A percentile compares a stretch with the other conserved stretches of the same genome.
Conservation (phyloP, 352 stramenopile species). For the Globisporangium barbulae region DNA sequence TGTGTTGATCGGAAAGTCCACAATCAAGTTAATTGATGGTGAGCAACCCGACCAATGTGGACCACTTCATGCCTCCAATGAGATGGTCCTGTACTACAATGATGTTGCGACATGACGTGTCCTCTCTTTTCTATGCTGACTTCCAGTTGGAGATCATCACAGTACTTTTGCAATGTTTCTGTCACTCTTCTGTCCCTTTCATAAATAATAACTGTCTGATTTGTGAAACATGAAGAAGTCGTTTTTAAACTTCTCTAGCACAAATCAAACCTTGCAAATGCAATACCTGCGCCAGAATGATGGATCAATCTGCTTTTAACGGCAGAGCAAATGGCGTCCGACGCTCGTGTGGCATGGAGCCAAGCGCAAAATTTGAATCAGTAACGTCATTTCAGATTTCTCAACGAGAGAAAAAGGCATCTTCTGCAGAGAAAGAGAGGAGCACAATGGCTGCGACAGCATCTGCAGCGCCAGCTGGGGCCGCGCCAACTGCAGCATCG, state of each 20-base stretch:
- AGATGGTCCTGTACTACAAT: background rate
- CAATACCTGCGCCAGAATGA: too few species aligned
- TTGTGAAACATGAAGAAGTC: background rate
- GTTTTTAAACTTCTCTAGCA: background rate
- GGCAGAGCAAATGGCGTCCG: too few species aligned
- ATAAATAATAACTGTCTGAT: background rate
- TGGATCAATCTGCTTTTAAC: too few species aligned
- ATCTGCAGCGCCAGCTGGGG: constrained; percentile 1
- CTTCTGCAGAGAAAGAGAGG: background rate
- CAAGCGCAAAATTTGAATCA: constrained; percentile 1
- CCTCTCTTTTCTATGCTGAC: background rate
- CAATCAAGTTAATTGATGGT: background rate
- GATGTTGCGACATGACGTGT: background rate
- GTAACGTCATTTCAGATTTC: constrained; percentile 5
- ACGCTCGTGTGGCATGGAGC: constrained; percentile 1
- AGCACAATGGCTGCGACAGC: constrained; percentile 4
- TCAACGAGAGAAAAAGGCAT: background rate
- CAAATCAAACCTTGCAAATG: too few species aligned
- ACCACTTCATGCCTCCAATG: background rate
- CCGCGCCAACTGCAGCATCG: background rate
- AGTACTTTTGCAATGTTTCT: background rate
- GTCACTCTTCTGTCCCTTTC: background rate
- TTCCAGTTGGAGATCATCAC: background rate
- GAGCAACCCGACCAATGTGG: background rate
- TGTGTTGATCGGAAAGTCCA: background rate